A percentile compares a stretch with the other conserved stretches of the same genome.
These are phyloP conservation scores for Hortiboletus flavorubellus DNA, from an alignment of 768 basidiomycete genomes.

Conservation along the genomic window DNA sequence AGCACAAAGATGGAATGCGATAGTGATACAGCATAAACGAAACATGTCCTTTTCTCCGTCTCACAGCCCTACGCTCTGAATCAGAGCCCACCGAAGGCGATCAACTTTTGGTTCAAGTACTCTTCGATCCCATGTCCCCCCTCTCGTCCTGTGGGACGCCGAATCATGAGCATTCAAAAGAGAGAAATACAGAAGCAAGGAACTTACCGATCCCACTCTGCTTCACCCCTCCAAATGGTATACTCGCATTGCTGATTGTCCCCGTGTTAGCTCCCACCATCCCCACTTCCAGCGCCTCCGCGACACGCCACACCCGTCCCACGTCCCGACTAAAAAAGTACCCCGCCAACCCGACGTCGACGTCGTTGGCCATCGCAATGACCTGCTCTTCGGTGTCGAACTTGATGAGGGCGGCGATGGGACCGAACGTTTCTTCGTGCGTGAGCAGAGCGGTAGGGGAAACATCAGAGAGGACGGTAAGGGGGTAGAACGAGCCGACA, in stretches of 20 bases:
- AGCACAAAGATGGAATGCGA: neutral
- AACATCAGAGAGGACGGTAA: conserved; percentile 89
- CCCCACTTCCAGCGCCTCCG: conserved; percentile 91
- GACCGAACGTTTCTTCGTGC: conserved; percentile 94
- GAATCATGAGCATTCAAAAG: neutral
- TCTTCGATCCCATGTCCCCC: conserved; percentile 90
- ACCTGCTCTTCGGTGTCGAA: conserved; percentile 97
- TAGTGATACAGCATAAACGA: conserved; percentile 1
- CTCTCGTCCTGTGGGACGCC: conserved; percentile 55
- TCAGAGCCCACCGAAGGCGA: conserved; percentile 73
- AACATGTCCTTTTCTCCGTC: neutral
- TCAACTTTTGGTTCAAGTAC: conserved; percentile 79
- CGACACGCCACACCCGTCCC: conserved; percentile 89
- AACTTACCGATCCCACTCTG: conserved; percentile 71
- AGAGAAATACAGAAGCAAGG: neutral
- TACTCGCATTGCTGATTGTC: conserved; percentile 68
- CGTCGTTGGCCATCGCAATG: conserved; percentile 76
- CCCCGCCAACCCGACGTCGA: conserved; percentile 84
- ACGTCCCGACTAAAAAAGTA: conserved; percentile 91
- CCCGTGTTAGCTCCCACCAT: conserved; percentile 89
- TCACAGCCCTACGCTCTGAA: neutral
- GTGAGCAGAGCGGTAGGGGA: conserved; percentile 60
- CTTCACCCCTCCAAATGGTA: conserved; percentile 91
- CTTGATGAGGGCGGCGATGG: conserved; percentile 78
- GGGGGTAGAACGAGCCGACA: conserved; percentile 68